Percentiles rank a stretch among this genome's conserved stretches.
Conservation (phyloP, 192 early-diverging fungal species). For the Spizellomyces punctatus region DNA sequence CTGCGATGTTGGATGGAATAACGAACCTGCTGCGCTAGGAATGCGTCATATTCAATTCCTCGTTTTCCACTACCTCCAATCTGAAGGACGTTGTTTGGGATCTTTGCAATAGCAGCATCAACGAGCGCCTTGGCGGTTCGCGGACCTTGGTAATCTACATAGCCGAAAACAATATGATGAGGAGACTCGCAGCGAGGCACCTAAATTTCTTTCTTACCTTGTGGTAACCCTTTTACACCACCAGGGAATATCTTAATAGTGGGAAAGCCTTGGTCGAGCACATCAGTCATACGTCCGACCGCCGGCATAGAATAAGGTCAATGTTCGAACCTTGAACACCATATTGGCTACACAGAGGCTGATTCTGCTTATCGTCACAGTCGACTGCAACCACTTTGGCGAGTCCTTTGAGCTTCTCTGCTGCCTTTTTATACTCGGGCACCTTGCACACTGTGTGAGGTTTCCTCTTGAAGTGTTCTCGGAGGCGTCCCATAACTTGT, state of each 20-base stretch:
- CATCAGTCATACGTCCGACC: background rate
- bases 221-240: conserved; percentile 49
- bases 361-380: conserved; percentile 85
- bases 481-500: too few relatives aligned
- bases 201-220: conserved; percentile 14
- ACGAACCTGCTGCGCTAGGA: conserved; percentile 46
- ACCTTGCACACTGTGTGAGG: conserved; percentile 43
- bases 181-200: too few relatives aligned
- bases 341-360: conserved; percentile 74
- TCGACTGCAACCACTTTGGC: conserved; percentile 88
- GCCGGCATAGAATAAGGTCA: background rate
- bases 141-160: conserved; percentile 70
- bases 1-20: conserved; percentile 39
- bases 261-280: conserved; percentile 67
- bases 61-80: conserved; percentile 47
- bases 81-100: conserved; percentile 55
- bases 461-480: too few relatives aligned
- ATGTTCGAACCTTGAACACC: conserved; percentile 71
- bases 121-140: conserved; percentile 76
- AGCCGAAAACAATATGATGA: too few relatives aligned
- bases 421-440: conserved; percentile 90
- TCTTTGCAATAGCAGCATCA: conserved; percentile 57
- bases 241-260: conserved; percentile 80
- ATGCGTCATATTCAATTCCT: conserved; percentile 35
- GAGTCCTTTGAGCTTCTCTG: conserved; percentile 77